phyloP scores from a whole-genome alignment of 495 filamentous ascomycete genomes.

The Penicillium bialowiezense region DNA sequence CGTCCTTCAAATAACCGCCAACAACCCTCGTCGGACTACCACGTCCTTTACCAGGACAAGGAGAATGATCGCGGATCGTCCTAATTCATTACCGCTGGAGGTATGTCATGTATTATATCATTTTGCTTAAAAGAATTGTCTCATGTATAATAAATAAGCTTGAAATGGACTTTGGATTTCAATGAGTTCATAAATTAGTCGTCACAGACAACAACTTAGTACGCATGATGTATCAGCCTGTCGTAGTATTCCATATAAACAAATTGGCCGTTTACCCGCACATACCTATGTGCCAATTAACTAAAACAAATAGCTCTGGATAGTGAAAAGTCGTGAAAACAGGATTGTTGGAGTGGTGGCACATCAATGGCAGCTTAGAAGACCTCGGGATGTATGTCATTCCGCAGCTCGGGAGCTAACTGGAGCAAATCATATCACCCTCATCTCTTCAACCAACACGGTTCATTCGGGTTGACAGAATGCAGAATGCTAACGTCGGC shows the following conservation, averaged over 20 bases:
- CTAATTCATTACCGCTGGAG: background rate
- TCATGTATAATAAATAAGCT: constrained; percentile 3
- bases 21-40: constrained; percentile 21
- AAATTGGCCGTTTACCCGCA: too few relatives aligned
- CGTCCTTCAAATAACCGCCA: constrained; percentile 36
- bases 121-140: background rate
- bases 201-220: too few relatives aligned
- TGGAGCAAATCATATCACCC: constrained; percentile 5
- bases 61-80: constrained; percentile 6
- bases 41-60: constrained; percentile 25
- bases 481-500: constrained; percentile 28
- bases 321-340: too few relatives aligned
- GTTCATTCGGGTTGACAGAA: constrained; percentile 24
- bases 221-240: too few relatives aligned
- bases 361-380: too few relatives aligned
- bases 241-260: too few relatives aligned
- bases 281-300: too few relatives aligned
- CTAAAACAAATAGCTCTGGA: too few relatives aligned
- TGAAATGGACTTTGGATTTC: too few relatives aligned
- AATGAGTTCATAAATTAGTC: too few relatives aligned
- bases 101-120: background rate
- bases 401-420: constrained; percentile 6
- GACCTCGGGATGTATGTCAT: background rate
- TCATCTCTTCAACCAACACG: constrained; percentile 18
- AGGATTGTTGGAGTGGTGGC: too few relatives aligned